Base-by-base conservation (phyloP, 176 grass and related monocot species). In the Phyllostachys edulis region DNA sequence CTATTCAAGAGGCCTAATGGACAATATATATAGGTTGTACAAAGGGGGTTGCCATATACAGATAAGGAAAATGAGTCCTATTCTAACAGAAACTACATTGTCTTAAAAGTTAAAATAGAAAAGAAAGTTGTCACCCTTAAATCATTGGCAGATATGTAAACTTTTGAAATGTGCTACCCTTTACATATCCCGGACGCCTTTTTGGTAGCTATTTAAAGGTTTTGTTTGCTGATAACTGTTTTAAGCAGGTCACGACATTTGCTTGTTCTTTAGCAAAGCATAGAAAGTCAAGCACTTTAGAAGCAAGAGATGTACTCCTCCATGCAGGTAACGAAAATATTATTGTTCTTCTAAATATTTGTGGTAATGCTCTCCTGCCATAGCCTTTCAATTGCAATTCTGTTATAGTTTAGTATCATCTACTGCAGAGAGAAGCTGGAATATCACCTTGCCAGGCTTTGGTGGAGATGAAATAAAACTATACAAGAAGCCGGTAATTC, bases 201-300 rank as follows among this genome's bases (percentile, higher is more conserved):
- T 39, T 23, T 29, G 16, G 14, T 82, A 73, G 12, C 63, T 15
- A 68, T 68, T 75, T 70, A n/a, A 77, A 37, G 13, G 59, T 67
- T 67, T 11, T 76, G 11, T 90, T 78, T 50, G 5, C 34, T 62
- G 47, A 61, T 74, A 60, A 40, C 52, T 82, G 69, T 91, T 86
- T 86, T 84, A 70, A 89, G 54, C 92, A 99, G 93, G 55, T 96
- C 6, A 80, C 90, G 45, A 91, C 90, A n/a, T 99, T 94, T 89
- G 90, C 93, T 82, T 96, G 96, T 87, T 89, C 93, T 75, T 94
- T 99, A 85, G 93, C 93, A 83, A 99, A 99, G 72, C 96, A 99
- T 88, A 90, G 96, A 92, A 99, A 96, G 75, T 94, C 93, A 59
- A 74, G 50, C 66, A 94, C 86, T 61, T 80, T 99, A 79, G 96